phyloP scores from a whole-genome alignment of 805 yeast genomes.

The Maudiozyma barnettii region DNA sequence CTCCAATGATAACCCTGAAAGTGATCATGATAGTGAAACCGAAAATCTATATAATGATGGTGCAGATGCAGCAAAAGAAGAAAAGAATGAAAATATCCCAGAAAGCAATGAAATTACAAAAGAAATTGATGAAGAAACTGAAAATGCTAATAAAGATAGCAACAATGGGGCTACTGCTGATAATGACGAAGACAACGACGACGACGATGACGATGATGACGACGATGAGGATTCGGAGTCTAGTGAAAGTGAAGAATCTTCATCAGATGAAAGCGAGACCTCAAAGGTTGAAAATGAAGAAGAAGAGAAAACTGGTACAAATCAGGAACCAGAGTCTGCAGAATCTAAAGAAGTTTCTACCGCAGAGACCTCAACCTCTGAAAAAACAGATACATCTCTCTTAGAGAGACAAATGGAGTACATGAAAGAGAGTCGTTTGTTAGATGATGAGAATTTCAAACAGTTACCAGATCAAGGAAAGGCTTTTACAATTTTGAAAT shows the following conservation, averaged over 20 bases:
- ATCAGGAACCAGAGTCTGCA: slow-evolving; percentile 1
- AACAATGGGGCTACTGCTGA: neutral
- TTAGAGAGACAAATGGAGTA: slow-evolving; percentile 26
- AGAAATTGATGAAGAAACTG: slow-evolving; percentile 3
- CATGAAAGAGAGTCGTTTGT: slow-evolving; percentile 21
- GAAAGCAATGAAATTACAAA: neutral
- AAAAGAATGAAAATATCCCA: neutral
- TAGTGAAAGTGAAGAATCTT: slow-evolving; percentile 7
- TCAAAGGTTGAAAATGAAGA: slow-evolving; percentile 9
- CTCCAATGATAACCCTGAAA: slow-evolving; percentile 1
- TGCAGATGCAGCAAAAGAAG: slow-evolving; percentile 4
- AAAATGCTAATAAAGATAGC: neutral
- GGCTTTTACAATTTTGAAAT: slow-evolving; percentile 20
- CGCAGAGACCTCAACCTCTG: slow-evolving; percentile 2
- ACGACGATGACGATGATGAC: slow-evolving; percentile 5
- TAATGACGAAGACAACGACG: slow-evolving; percentile 12
- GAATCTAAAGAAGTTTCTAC: neutral
- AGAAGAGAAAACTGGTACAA: slow-evolving; percentile 2
- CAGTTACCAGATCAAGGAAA: slow-evolving; percentile 30
- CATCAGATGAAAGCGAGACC: slow-evolving; percentile 11
- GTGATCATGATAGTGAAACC: slow-evolving; percentile 6
- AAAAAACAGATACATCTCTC: slow-evolving; percentile 18
- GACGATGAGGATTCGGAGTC: slow-evolving; percentile 10
- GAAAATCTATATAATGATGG: slow-evolving; percentile 11
- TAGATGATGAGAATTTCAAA: slow-evolving; percentile 28